Percentiles rank a stretch among this genome's conserved stretches.
Evolutionary conservation across 352 stramenopile genomes (phyloP).

Genomic region (Pythium folliculosum): DNA sequence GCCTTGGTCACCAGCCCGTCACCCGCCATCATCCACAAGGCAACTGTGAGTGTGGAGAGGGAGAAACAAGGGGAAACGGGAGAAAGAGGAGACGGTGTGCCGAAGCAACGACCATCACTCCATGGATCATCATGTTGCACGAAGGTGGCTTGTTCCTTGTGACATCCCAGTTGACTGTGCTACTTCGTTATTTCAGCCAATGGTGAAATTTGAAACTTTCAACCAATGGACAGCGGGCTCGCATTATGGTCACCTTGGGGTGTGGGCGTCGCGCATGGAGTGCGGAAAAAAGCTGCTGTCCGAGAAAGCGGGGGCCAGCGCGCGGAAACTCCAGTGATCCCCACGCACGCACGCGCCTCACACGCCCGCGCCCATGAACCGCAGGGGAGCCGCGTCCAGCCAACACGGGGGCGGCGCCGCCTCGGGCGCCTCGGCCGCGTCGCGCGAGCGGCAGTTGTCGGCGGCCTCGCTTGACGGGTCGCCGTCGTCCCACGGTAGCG

Average conservation of each 20-base stretch:
- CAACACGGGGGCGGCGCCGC: conserved; percentile 4
- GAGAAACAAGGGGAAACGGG: not conserved
- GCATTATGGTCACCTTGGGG: conserved; percentile 31
- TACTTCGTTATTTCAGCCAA: conserved; percentile 18
- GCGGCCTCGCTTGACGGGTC: conserved; percentile 20
- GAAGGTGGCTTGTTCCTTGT: conserved; percentile 11
- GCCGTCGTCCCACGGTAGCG: conserved; percentile 28
- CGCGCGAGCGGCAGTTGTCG: conserved; percentile 14
- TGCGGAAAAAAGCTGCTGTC: conserved; percentile 31
- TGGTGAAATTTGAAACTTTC: conserved; percentile 20
- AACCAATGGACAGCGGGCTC: conserved; percentile 16
- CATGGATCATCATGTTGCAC: not conserved
- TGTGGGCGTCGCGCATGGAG: conserved; percentile 24
- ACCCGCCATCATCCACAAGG: conserved; percentile 1
- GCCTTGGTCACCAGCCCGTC: conserved; percentile 11
- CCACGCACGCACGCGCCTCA: conserved; percentile 1
- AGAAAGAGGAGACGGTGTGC: not conserved
- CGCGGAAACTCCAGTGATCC: conserved; percentile 2
- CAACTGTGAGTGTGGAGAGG: not conserved
- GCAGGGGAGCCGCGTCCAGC: conserved; percentile 13
- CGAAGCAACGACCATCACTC: conserved; percentile 13
- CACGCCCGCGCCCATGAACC: conserved; percentile 15
- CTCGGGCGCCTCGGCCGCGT: not conserved
- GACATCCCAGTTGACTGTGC: not conserved
- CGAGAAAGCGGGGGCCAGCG: conserved; percentile 8